Evolutionary conservation across 2,329 filamentous ascomycete genomes (phyloP).

Genomic region (Phialemoniopsis sp.): DNA sequence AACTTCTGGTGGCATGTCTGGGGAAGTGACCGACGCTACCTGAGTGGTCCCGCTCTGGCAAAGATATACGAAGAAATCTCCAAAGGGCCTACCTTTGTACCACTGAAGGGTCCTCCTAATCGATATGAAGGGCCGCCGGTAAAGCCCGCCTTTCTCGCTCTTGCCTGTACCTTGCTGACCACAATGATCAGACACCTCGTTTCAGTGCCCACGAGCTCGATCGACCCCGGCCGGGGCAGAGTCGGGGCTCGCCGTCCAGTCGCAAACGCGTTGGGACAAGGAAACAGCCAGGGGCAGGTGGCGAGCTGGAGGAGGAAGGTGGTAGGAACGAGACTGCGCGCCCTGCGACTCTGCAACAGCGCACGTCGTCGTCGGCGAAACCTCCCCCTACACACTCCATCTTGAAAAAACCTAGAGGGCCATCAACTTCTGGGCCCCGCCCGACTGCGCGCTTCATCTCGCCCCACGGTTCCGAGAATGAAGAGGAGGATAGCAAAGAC

Average conservation of each 20-base stretch:
- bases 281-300: background rate
- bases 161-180: slow-evolving; percentile 8
- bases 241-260: background rate
- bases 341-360: slow-evolving; percentile 11
- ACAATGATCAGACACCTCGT: slow-evolving; percentile 1
- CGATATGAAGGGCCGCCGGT: slow-evolving; percentile 49
- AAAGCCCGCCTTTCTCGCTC: slow-evolving; percentile 14
- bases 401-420: slow-evolving; percentile 53
- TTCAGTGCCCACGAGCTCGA: background rate
- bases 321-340: background rate
- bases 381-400: slow-evolving; percentile 51
- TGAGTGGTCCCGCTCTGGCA: slow-evolving; percentile 50
- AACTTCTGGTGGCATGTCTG: slow-evolving; percentile 66
- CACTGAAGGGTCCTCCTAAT: slow-evolving; percentile 47
- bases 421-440: slow-evolving; percentile 46
- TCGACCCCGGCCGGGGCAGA: no score
- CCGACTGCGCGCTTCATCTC: slow-evolving; percentile 60
- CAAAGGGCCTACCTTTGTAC: slow-evolving; percentile 51
- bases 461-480: slow-evolving; percentile 44
- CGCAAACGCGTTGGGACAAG: background rate
- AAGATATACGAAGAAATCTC: slow-evolving; percentile 55
- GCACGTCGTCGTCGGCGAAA: slow-evolving; percentile 37
- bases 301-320: background rate
- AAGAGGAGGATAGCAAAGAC: slow-evolving; percentile 24
- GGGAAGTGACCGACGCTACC: slow-evolving; percentile 50